Evolutionary conservation across 106 monocot genomes (phyloP), one percentile per base, ranked within the genome.

Genomic region (Iris macrosiphon): DNA sequence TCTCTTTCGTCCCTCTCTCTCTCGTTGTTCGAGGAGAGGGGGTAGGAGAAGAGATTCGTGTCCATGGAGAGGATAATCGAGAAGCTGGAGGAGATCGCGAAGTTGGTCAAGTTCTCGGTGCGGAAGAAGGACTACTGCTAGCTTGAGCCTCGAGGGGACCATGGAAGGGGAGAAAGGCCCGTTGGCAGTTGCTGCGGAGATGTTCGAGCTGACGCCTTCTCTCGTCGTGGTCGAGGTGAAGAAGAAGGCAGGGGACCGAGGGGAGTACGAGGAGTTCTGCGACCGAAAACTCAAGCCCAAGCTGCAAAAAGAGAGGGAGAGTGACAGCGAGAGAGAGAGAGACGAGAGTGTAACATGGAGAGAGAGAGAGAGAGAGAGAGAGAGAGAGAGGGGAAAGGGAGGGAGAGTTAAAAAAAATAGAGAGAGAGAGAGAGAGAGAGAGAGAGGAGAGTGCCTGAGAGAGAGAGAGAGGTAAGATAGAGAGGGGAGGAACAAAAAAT

Each of bases 241-340:
- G 75, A 85, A 79, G 61, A 93, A 93, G 70, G 72, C 83, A 2
- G 93, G 93, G 5, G 93, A 87, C 34, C 75, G 11, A 21, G 74
- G 43, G 6, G 93, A 87, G 38, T 93, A 87, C 40, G 87, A 93
- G 40, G 82, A 93, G 59, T 93, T 93, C 49, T 87, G 74, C 39
- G 53, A 65, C 55, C 79, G 40, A 45, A 87, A 93, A 53, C 73
- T 93, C 27, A 93, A 87, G 38, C 87, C 93, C 0, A 83, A 83
- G 12, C 56, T 93, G 77, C 73, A 64, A 34, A 43, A 65, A n/a
- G n/a, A n/a, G n/a, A n/a, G n/a, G n/a, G n/a, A n/a, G n/a, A n/a
- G n/a, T n/a, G n/a, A n/a, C n/a, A n/a, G n/a, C n/a, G n/a, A n/a
- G n/a, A n/a, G n/a, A n/a, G n/a, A n/a, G n/a, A n/a, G n/a, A n/a